Evolutionary conservation across 2,329 filamentous ascomycete species (phyloP).

Genomic region (Penicillium sp.): DNA sequence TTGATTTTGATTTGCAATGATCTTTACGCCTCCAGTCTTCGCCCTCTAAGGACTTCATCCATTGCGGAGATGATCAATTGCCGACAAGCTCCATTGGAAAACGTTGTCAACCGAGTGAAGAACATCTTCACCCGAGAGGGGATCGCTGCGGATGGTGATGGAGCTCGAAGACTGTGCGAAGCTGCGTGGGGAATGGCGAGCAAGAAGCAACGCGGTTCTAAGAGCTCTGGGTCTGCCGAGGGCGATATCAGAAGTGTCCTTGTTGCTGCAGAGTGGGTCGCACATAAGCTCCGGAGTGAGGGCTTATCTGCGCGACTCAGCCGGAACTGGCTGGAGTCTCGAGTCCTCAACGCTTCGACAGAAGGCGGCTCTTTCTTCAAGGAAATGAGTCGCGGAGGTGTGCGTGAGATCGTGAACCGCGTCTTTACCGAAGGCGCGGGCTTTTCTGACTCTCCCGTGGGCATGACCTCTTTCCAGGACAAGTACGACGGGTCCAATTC

Average conservation of each 20-base stretch:
- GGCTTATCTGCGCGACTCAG: conserved; percentile 48
- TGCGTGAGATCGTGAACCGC: conserved; percentile 63
- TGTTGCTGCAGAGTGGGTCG: conserved; percentile 65
- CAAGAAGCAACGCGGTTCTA: conserved; percentile 52
- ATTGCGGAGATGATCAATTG: conserved; percentile 89
- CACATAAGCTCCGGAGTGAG: conserved; percentile 55
- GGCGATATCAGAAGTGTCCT: conserved; percentile 63
- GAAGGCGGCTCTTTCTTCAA: conserved; percentile 54
- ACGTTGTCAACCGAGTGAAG: conserved; percentile 78
- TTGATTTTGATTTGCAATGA: conserved; percentile 97
- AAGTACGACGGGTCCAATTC: conserved; percentile 27
- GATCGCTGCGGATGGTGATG: conserved; percentile 83
- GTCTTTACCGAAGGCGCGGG: conserved; percentile 65
- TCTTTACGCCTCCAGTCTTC: conserved; percentile 85
- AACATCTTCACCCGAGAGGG: conserved; percentile 84
- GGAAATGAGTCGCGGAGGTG: conserved; percentile 61
- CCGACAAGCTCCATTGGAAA: conserved; percentile 81
- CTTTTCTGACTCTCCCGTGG: conserved; percentile 49
- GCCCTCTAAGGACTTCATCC: conserved; percentile 78
- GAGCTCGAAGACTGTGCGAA: conserved; percentile 70
- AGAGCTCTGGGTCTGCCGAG: conserved; percentile 45
- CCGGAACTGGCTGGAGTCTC: conserved; percentile 59
- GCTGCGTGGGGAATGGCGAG: conserved; percentile 63
- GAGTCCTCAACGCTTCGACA: conserved; percentile 53
- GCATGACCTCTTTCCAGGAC: conserved; percentile 38